phyloP scores from a whole-genome alignment of 2,329 filamentous ascomycete genomes.

The Colletotrichum noveboracense region DNA sequence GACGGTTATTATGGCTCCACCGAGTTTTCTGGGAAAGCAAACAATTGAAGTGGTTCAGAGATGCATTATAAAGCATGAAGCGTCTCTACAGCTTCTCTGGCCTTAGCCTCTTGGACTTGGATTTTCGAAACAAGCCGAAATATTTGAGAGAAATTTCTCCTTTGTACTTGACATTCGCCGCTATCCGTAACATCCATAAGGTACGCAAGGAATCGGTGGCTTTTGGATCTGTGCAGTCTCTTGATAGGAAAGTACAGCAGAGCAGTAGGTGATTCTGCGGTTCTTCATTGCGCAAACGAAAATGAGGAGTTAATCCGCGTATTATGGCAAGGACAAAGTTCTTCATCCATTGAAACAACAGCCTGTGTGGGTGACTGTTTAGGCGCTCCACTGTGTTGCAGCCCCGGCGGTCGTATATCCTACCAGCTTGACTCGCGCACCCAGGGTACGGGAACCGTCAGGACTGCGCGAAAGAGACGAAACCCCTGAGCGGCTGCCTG shows the following conservation, averaged over 20 bases:
- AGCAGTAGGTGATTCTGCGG: background rate
- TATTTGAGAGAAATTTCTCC: background rate
- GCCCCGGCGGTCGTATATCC: background rate
- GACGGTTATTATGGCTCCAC: background rate
- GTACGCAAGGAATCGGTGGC: background rate
- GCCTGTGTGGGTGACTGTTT: rapidly evolving
- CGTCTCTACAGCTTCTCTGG: background rate
- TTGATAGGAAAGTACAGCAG: background rate
- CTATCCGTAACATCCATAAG: background rate
- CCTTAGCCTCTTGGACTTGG: background rate
- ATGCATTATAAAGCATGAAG: background rate
- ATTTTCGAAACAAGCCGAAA: background rate
- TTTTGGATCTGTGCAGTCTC: rapidly evolving
- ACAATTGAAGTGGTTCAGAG: background rate
- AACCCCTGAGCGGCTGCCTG: background rate
- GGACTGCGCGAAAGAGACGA: background rate
- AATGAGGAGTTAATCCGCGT: background rate
- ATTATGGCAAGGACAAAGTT: background rate
- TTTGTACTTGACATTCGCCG: background rate
- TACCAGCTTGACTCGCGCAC: background rate
- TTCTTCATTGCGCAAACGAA: background rate
- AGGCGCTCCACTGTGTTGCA: background rate
- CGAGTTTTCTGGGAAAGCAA: background rate
- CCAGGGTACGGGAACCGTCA: background rate
- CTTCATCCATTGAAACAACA: background rate